Conservation (phyloP, 768 basidiomycete genomes). For the Termitomyces sp. region DNA sequence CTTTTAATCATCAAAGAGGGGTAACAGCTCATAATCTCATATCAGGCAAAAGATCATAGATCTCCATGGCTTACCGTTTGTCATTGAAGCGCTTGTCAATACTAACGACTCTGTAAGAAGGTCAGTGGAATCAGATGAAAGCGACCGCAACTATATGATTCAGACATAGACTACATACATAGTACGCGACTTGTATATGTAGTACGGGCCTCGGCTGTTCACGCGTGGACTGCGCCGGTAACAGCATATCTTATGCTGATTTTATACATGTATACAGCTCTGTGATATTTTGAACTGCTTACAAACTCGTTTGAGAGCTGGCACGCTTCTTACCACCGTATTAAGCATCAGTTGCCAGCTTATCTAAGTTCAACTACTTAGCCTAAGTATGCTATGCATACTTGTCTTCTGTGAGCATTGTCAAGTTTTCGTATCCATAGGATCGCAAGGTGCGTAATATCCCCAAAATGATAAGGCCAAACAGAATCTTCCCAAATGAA, state of each 20-base stretch:
- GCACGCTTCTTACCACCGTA: slow-evolving; percentile 24
- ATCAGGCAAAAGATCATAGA: slow-evolving; percentile 58
- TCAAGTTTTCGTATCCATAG: slow-evolving; percentile 28
- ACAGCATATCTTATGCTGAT: too few species aligned
- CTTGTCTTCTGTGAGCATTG: neutral
- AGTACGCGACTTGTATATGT: too few species aligned
- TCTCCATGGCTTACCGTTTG: slow-evolving; percentile 58
- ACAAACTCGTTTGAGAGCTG: slow-evolving; percentile 31
- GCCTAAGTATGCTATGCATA: slow-evolving; percentile 1
- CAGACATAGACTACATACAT: too few species aligned
- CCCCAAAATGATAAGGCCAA: slow-evolving; percentile 39
- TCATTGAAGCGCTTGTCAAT: slow-evolving; percentile 9
- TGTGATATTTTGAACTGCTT: too few species aligned
- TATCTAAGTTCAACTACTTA: neutral
- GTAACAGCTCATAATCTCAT: slow-evolving; percentile 17
- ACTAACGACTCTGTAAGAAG: neutral
- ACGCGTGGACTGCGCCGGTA: too few species aligned
- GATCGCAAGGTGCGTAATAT: slow-evolving; percentile 35
- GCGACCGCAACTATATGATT: too few species aligned
- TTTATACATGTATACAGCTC: neutral
- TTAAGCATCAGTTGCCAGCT: neutral
- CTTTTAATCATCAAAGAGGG: neutral
- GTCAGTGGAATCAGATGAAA: too few species aligned
- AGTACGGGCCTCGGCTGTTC: too few species aligned
- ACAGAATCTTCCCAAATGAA: slow-evolving; percentile 27